Conservation (phyloP, 2,329 filamentous ascomycete genomes). For the Byssochlamys sp. region DNA sequence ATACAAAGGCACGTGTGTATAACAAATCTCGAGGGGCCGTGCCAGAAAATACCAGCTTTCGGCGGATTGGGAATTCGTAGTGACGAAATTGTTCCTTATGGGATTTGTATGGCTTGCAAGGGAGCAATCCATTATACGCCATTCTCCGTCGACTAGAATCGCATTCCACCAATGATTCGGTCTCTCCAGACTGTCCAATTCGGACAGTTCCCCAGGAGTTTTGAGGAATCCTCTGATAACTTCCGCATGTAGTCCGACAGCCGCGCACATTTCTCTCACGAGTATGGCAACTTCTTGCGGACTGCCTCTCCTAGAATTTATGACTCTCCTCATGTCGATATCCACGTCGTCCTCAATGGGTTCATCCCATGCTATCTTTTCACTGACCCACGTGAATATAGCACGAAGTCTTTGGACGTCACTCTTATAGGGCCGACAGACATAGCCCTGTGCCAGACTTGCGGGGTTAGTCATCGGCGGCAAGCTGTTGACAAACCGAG, state of each 20-base stretch:
- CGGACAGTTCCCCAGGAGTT: slow-evolving; percentile 69
- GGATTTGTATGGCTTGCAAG: slow-evolving; percentile 87
- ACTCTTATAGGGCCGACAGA: slow-evolving; percentile 87
- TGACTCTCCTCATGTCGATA: slow-evolving; percentile 70
- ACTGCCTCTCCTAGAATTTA: slow-evolving; percentile 73
- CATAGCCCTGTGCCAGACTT: slow-evolving; percentile 76
- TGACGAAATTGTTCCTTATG: slow-evolving; percentile 66
- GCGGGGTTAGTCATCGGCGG: slow-evolving; percentile 73
- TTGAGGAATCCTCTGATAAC: slow-evolving; percentile 86
- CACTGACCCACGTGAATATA: slow-evolving; percentile 96
- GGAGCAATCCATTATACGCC: slow-evolving; percentile 92
- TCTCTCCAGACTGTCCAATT: slow-evolving; percentile 70
- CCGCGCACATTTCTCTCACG: slow-evolving; percentile 85
- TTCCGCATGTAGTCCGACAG: slow-evolving; percentile 79
- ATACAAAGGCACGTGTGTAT: slow-evolving; percentile 84
- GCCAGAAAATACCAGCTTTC: slow-evolving; percentile 93
- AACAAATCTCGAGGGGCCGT: slow-evolving; percentile 79
- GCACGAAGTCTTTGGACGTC: slow-evolving; percentile 86
- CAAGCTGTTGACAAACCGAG: slow-evolving; percentile 75
- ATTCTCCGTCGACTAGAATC: slow-evolving; percentile 83
- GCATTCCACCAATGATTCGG: slow-evolving; percentile 98
- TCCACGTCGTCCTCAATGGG: slow-evolving; percentile 66
- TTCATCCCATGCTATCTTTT: slow-evolving; percentile 90
- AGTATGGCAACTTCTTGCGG: slow-evolving; percentile 81
- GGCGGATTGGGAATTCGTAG: slow-evolving; percentile 56